Evolutionary conservation across 495 filamentous ascomycete species (phyloP), one percentile per base, ranked within the genome.

Genomic region (Sphaerosporella brunnea): DNA sequence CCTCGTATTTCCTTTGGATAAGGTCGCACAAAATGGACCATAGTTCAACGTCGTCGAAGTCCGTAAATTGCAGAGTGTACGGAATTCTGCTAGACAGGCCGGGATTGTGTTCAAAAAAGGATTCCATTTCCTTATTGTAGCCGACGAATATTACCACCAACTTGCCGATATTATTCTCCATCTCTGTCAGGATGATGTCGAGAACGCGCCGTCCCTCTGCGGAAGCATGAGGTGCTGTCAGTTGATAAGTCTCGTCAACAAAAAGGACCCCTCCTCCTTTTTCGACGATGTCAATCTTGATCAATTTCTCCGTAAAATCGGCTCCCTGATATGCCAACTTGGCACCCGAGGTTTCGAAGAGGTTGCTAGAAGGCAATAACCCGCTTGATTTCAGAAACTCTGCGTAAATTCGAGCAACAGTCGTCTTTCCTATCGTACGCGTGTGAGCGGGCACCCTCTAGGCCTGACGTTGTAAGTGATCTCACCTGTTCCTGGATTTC

Each of bases 401-500:
- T 4, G 76, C 80, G 49, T 87, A 92, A 0, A 82, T 60, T 4
- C 80, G 69, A n/a, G 82, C 82, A 11, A 87, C 76, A 0, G 82
- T 88, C 0, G 83, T 88, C 66, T 88, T 92, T 1, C 79, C 78
- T 44, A 79, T 85, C n/a, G n/a, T n/a, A n/a, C n/a, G n/a, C n/a
- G n/a, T n/a, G n/a, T n/a, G n/a, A n/a, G n/a, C n/a, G n/a, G n/a
- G n/a, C n/a, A n/a, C n/a, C n/a, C n/a, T n/a, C n/a, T n/a, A n/a
- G n/a, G n/a, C n/a, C n/a, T n/a, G n/a, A n/a, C n/a, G n/a, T n/a
- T n/a, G n/a, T n/a, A n/a, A n/a, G n/a, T n/a, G n/a, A n/a, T 47
- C 63, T 45, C 64, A 75, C 82, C 82, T 44, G 80, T 87, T 7
- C 83, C 83, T 0, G 84, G 84, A 61, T 88, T 92, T 0, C 84